Evolutionary conservation across 768 basidiomycete species (phyloP), one percentile per base, ranked within the genome.

Genomic region (Auriscalpium orientale): DNA sequence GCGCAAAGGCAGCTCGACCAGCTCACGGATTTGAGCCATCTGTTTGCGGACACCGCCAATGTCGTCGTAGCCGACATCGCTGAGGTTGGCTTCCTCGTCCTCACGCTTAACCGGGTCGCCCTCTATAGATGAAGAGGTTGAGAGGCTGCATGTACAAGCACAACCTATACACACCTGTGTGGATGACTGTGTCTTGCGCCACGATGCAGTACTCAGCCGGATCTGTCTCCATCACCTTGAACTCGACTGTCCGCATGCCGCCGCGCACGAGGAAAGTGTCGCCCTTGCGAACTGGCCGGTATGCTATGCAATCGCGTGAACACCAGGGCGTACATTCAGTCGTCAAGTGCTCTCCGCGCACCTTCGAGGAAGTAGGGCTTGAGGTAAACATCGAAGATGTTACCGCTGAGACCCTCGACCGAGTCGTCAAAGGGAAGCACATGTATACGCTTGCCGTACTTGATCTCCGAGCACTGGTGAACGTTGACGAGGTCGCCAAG

Each of bases 11-110:
- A 99, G 80, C 72, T 99, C 97, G 62, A 98, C 97, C 40, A 99
- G 85, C 78, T 98, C 97, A 72, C 97, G 94, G 59, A 99, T 98
- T 71, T 98, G 95, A 3, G 95, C 95, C 89, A 98, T 92, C 72
- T 99, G 97, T 71, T 99, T 99, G 67, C 97, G 85, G 78, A 95
- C 98, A 44, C 97, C 97, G 76, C 97, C 97, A 64, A 99, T 95
- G 66, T 99, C 97, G 66, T 99, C 97, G 69, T 99, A 99, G 20
- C 97, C 97, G 60, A 99, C 97, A 66, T 95, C 97, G 65, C 84
- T 87, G 33, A 99, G 81, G 72, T 95, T 98, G 43, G 89, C 83
- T 74, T 99, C 97, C 72, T 99, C 97, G 61, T 98, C 97, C 71
- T 99, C 97, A 54, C 97, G 85, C 77, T 98, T 98, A 69, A 99